Base-by-base conservation (phyloP, 73 alveolate species). In the Paraurostyla sp. region DNA sequence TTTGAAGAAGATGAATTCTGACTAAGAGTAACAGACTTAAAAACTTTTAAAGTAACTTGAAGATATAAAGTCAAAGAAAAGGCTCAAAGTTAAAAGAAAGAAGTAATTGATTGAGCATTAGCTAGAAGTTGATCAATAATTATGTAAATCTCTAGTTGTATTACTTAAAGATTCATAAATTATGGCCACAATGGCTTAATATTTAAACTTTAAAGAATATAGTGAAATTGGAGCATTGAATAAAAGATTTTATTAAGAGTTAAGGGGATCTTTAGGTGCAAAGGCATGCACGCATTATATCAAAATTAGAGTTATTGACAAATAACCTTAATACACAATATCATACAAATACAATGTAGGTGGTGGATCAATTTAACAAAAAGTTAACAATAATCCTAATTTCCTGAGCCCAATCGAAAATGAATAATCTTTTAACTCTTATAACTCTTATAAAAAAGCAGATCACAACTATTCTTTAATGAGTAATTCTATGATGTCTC, bases 221-320 rank as follows among this genome's bases (percentile, higher is more conserved):
- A 43, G 9, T 22, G 4, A n/a, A 32, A 68, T 73, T 2, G 87
- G 87, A 15, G 87, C 57, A 27, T 43, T 73, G 20, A 73, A 73
- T 27, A 73, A 45, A 29, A 45, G 51, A 73, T 73, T 73, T 50
- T 73, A 73, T 38, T 23, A n/a, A n/a, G 48, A 48, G 3, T 50
- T 73, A 27, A 45, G 87, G 50, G 87, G 87, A 9, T 73, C 87
- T 23, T 32, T 27, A 1, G 87, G 87, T 6, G 87, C 87, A 16
- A 73, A 73, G 32, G 32, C 87, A 43, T 73, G 87, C 87, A 73
- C 46, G 9, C 68, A 73, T 30, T 73, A 27, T 30, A 73, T 73
- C 29, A 73, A 73, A 49, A 73, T 73, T 15, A 73, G 51, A 36
- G 50, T 23, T 13, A 50, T 73, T 23, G 87, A 48, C 33, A 1